phyloP scores from a whole-genome alignment of 2,329 filamentous ascomycete species.

The Colletotrichum salicis region DNA sequence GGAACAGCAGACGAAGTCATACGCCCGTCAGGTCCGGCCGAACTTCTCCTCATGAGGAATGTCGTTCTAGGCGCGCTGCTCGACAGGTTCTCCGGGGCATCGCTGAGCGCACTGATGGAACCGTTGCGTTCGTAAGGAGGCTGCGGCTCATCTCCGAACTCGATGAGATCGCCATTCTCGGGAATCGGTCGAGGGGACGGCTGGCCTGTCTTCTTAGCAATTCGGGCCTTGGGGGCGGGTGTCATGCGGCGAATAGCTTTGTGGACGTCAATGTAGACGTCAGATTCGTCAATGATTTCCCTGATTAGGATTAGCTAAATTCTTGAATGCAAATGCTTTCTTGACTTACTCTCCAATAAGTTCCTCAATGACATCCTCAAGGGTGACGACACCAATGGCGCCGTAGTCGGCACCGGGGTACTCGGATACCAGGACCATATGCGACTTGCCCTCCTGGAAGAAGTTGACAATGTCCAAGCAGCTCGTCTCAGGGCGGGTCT shows the following conservation, averaged over 20 bases:
- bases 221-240: conserved; percentile 82
- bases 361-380: conserved; percentile 98
- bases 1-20: conserved; percentile 59
- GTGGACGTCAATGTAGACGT: conserved; percentile 98
- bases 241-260: conserved; percentile 93
- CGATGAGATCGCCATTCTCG: conserved; percentile 41
- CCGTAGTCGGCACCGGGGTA: conserved; percentile 89
- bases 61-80: conserved; percentile 65
- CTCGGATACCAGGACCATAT: conserved; percentile 97
- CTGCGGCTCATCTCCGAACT: conserved; percentile 53
- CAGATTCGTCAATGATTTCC: conserved; percentile 98
- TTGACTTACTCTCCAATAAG: conserved; percentile 90
- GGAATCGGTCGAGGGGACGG: conserved; percentile 38
- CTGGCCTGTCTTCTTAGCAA: conserved; percentile 51
- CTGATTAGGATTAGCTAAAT: conserved; percentile 51
- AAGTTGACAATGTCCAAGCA: conserved; percentile 99
- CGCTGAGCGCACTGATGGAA: conserved; percentile 51
- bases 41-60: conserved; percentile 69
- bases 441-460: conserved; percentile 98
- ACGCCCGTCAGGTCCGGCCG: conserved; percentile 64
- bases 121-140: conserved; percentile 44
- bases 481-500: conserved; percentile 94
- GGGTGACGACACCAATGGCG: conserved; percentile 90
- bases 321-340: not conserved
- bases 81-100: conserved; percentile 51